Conservation (phyloP, 345 rosid species). For the Passiflora organensis region DNA sequence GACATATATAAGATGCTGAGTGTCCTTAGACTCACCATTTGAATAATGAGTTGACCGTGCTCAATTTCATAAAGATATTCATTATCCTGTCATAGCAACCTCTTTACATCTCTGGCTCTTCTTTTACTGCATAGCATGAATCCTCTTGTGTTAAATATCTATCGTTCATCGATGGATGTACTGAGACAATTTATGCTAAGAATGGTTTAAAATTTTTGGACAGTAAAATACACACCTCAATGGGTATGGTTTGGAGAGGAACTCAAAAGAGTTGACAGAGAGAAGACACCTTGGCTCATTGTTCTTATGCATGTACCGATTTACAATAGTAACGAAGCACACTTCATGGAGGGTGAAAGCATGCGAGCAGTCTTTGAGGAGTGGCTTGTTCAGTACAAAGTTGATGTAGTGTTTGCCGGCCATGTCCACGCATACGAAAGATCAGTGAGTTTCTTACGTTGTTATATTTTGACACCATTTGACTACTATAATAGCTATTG, state of each 20-base stretch:
- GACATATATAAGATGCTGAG: no score
- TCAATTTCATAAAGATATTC: no score
- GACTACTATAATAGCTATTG: neutral
- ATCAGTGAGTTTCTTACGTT: constrained; percentile 58
- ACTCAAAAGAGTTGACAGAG: constrained; percentile 70
- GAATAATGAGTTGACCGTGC: no score
- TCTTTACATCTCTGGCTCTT: no score
- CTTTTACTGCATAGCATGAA: no score
- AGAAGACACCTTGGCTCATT: constrained; percentile 93
- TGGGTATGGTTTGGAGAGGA: constrained; percentile 74
- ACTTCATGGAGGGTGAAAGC: constrained; percentile 94
- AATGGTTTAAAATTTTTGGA: constrained; percentile 8
- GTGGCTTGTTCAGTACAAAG: constrained; percentile 65
- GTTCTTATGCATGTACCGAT: constrained; percentile 86
- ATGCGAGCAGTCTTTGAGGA: constrained; percentile 75
- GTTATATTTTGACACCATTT: neutral
- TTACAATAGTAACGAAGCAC: constrained; percentile 83
- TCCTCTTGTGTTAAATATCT: no score
- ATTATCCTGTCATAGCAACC: no score
- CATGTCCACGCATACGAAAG: constrained; percentile 99
- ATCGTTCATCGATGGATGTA: no score
- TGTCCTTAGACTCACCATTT: no score
- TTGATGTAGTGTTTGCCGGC: constrained; percentile 85
- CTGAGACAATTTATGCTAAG: no score
- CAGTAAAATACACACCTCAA: constrained; percentile 93